Conservation (phyloP, 306 rosid genomes). For the Parietaria judaica region DNA sequence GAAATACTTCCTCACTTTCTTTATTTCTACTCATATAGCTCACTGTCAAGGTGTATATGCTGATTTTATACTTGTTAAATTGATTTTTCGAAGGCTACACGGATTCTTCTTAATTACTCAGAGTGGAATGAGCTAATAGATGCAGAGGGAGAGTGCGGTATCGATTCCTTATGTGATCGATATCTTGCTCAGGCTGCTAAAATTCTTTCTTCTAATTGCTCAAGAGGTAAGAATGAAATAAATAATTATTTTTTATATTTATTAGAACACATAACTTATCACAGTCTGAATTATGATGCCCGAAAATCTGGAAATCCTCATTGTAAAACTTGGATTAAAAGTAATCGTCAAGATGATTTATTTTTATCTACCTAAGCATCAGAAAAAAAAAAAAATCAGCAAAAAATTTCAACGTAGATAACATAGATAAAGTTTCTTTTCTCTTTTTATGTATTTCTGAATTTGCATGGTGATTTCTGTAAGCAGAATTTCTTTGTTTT, state of each 20-base stretch:
- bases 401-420: too few species aligned
- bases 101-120: conserved; percentile 45
- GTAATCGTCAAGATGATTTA: not conserved
- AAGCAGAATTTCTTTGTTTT: not conserved
- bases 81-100: conserved; percentile 50
- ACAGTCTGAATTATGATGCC: too few species aligned
- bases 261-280: too few species aligned
- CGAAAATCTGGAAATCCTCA: too few species aligned
- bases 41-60: not conserved
- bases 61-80: conserved; percentile 15
- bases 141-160: conserved; percentile 49
- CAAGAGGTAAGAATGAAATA: conserved; percentile 32
- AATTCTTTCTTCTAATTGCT: conserved; percentile 35
- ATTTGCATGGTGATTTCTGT: not conserved
- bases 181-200: conserved; percentile 61
- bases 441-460: conserved; percentile 11
- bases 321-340: conserved; percentile 7
- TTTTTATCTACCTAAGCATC: too few species aligned
- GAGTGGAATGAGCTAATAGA: conserved; percentile 68
- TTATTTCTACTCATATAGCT: not conserved
- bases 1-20: too few species aligned
- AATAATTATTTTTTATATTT: too few species aligned
- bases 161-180: conserved; percentile 43
- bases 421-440: too few species aligned
- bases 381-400: too few species aligned